Conservation (phyloP, 352 stramenopile genomes). For the Blastocystis sp. region DNA sequence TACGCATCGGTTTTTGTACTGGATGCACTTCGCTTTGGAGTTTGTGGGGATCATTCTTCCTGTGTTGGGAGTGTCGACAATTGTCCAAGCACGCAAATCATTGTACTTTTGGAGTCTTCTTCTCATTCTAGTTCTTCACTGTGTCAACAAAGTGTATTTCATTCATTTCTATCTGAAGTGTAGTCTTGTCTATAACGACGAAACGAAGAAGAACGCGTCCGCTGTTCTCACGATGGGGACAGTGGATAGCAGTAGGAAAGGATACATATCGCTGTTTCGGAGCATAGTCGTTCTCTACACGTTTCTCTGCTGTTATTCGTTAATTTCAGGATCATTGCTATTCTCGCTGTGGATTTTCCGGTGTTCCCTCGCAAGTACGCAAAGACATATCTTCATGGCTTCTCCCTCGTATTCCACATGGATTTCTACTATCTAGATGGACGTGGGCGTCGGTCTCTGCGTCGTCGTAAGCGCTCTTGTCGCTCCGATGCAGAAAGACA, state of each 20-base stretch:
- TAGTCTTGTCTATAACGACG: background rate
- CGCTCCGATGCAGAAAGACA: background rate
- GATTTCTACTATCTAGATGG: slow-evolving; percentile 68
- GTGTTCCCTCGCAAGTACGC: slow-evolving; percentile 77
- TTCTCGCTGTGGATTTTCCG: slow-evolving; percentile 77
- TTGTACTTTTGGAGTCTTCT: background rate
- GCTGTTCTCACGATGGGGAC: background rate
- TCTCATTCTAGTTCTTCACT: background rate
- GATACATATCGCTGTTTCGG: slow-evolving; percentile 9
- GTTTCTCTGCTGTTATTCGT: background rate
- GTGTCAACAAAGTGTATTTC: background rate
- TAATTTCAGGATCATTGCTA: slow-evolving; percentile 70
- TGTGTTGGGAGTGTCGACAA: background rate
- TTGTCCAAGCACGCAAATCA: background rate
- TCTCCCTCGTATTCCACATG: slow-evolving; percentile 68
- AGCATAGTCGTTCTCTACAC: slow-evolving; percentile 23
- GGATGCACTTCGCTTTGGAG: background rate
- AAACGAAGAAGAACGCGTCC: slow-evolving; percentile 10
- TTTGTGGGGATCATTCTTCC: background rate
- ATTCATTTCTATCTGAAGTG: background rate
- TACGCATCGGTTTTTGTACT: background rate
- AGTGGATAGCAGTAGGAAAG: background rate
- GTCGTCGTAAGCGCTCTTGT: slow-evolving; percentile 68
- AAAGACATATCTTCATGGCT: slow-evolving; percentile 79
- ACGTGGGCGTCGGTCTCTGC: slow-evolving; percentile 77